Evolutionary conservation across 805 yeast species (phyloP), one percentile per base, ranked within the genome.

Genomic region (Naumovozyma baii): DNA sequence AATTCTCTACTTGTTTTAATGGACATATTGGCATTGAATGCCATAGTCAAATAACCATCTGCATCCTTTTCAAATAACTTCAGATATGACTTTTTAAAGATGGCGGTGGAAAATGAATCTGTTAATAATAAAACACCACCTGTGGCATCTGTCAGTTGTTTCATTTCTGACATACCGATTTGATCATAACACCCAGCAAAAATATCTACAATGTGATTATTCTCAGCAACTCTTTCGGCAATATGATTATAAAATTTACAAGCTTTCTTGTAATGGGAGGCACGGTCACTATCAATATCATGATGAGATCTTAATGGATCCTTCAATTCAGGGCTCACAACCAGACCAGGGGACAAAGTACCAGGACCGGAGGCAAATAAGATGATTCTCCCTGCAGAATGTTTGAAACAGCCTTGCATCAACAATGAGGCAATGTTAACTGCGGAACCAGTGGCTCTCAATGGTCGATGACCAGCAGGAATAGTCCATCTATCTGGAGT

Each of bases 261-360:
- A 8, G 96, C 94, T 61, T 83, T 84, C 55, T 83, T 81, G 67
- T 78, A 84, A 60, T 87, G 95, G 56, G 80, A 80, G 40, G 95
- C 94, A 37, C 73, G 64, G 53, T 90, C 96, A 49, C 87, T 80
- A 61, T 92, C 97, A 49, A 92, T 84, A 61, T 92, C 98, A 55
- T 83, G 85, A 65, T 92, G 99, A 7, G 98, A 92, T 69, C 99
- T 78, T 52, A 92, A 83, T 36, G 98, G 96, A 64, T 92, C 98
- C 59, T 84, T 83, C 60, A 92, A 73, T 61, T 87, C 92, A 18
- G 81, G 78, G 34, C 90, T 85, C 20, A 92, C 99, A 49, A 92
- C 86, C 59, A 84, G 68, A 52, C 99, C 99, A 10, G 99, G 97
- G 34, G 82, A 83, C 57, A 83, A 78, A 34, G 98, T 92, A 60